Evolutionary conservation across 2,329 filamentous ascomycete species (phyloP).

Genomic region (Trichoderma hamatum): DNA sequence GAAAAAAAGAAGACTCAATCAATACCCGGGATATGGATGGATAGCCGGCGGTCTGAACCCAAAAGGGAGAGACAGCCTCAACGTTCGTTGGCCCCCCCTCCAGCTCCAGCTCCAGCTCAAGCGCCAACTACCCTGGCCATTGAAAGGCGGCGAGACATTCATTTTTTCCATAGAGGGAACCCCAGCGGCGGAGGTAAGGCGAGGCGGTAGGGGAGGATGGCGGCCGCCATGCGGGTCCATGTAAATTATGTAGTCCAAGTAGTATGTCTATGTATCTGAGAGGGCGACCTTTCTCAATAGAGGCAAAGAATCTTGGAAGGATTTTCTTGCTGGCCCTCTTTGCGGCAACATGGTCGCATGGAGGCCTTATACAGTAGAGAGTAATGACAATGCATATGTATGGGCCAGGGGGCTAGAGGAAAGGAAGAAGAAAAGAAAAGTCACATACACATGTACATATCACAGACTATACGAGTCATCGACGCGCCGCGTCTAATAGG

Average conservation of each 20-base stretch:
- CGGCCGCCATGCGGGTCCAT: constrained; percentile 14
- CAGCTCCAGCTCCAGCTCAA: neutral
- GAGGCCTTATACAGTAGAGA: neutral
- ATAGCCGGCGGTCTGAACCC: constrained; percentile 10
- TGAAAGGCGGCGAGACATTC: constrained; percentile 13
- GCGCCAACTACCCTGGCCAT: constrained; percentile 1
- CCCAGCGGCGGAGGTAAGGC: neutral
- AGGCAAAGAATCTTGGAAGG: neutral
- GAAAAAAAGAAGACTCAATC: neutral
- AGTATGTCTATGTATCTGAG: neutral
- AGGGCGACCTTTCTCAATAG: neutral
- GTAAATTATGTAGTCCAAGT: neutral
- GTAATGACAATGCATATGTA: neutral
- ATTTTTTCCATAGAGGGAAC: neutral
- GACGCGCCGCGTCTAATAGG: neutral
- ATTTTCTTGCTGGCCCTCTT: neutral
- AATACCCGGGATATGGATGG: neutral
- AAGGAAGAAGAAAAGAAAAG: neutral
- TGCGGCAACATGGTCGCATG: neutral
- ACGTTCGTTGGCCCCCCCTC: neutral
- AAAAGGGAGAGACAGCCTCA: neutral
- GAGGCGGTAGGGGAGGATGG: neutral
- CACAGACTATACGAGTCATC: neutral
- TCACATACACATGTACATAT: neutral
- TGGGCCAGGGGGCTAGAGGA: neutral